Conservation (phyloP, 2,329 filamentous ascomycete genomes). For the Stemphylium lycopersici region DNA sequence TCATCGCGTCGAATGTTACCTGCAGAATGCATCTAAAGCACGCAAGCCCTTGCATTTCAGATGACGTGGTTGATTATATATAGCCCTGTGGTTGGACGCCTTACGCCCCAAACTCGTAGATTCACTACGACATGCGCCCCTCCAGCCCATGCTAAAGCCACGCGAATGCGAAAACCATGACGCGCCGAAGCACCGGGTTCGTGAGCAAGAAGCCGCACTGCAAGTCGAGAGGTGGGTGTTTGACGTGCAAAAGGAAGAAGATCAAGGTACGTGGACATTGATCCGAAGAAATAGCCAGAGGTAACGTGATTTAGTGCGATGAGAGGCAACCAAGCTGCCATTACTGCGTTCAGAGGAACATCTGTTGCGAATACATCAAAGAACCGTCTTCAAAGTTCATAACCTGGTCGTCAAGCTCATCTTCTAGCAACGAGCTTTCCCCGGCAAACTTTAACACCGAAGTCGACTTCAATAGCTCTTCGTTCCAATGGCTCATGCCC, state of each 20-base stretch:
- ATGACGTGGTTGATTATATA: constrained; percentile 7
- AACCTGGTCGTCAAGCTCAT: not conserved
- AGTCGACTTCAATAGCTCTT: constrained; percentile 22
- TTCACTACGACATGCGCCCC: not conserved
- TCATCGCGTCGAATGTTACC: not conserved
- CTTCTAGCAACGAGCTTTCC: not conserved
- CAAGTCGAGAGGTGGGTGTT: constrained; percentile 41
- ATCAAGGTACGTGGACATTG: constrained; percentile 34
- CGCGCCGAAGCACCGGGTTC: constrained; percentile 35
- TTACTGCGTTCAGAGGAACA: constrained; percentile 34
- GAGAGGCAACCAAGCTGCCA: constrained; percentile 34
- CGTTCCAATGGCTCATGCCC: constrained; percentile 23
- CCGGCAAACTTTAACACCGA: not conserved
- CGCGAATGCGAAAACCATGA: constrained; percentile 19
- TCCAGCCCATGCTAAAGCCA: not conserved
- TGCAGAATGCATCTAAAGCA: not conserved
- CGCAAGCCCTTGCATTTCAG: not conserved
- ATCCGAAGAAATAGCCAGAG: not conserved
- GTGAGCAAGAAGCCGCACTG: constrained; percentile 42
- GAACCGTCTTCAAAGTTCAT: constrained; percentile 12
- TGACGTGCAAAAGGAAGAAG: constrained; percentile 44
- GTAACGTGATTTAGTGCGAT: constrained; percentile 34
- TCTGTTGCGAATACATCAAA: constrained; percentile 34
- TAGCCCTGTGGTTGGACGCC: constrained; percentile 3
- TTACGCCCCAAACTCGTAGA: not conserved